These are phyloP conservation scores for Trichoderma gracile DNA, from an alignment of 2,329 filamentous ascomycete genomes.

Conservation along the genomic window DNA sequence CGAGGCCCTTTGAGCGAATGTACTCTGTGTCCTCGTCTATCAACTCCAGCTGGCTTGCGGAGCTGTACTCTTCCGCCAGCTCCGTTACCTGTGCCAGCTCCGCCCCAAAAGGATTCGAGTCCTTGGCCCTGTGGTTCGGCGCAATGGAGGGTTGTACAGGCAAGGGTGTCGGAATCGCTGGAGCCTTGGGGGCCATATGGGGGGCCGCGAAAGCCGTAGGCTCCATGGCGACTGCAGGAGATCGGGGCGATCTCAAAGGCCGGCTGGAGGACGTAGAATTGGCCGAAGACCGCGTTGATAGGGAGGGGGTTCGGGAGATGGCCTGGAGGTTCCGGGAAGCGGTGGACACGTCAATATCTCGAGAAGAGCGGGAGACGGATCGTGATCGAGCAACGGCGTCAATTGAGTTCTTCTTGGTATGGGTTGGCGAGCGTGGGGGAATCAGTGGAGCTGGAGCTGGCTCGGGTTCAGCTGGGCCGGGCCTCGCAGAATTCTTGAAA, in stretches of 20 bases:
- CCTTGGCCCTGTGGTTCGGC: conserved; percentile 42
- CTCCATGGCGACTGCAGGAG: conserved; percentile 25
- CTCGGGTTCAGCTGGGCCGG: conserved; percentile 41
- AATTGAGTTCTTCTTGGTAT: conserved; percentile 81
- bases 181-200: neutral
- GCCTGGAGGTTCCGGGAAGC: conserved; percentile 59
- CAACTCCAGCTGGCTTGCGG: conserved; percentile 58
- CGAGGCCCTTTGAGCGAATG: conserved; percentile 68
- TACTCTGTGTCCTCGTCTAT: conserved; percentile 67
- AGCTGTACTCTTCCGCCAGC: conserved; percentile 83
- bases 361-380: conserved; percentile 61
- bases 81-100: conserved; percentile 93
- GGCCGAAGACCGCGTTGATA: conserved; percentile 54
- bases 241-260: conserved; percentile 33
- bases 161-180: conserved; percentile 34
- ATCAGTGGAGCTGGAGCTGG: conserved; percentile 55
- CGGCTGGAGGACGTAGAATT: conserved; percentile 43
- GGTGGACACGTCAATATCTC: conserved; percentile 53
- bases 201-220: neutral
- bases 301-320: conserved; percentile 60
- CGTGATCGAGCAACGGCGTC: conserved; percentile 69
- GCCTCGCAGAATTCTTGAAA: conserved; percentile 57
- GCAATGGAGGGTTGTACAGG: conserved; percentile 38
- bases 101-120: conserved; percentile 75
- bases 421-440: conserved; percentile 77